These are phyloP conservation scores for Trichoderma sp. DNA, from an alignment of 2,329 filamentous ascomycete species.

Conservation along the genomic window DNA sequence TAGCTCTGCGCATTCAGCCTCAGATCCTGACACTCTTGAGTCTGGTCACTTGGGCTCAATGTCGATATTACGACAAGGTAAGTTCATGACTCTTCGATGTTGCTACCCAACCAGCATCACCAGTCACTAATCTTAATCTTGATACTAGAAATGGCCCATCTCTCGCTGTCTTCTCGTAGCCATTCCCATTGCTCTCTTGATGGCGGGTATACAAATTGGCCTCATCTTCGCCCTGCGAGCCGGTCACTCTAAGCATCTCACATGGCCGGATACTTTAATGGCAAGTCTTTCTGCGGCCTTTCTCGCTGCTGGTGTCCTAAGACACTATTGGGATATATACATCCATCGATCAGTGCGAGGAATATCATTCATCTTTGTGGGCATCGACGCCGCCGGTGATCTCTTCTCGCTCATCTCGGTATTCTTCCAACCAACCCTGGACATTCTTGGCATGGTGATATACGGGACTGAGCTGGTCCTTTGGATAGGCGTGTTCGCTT, in stretches of 20 bases:
- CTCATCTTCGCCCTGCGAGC: conserved; percentile 56
- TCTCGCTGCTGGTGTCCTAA: conserved; percentile 62
- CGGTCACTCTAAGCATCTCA: conserved; percentile 41
- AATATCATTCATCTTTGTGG: conserved; percentile 70
- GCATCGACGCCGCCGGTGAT: conserved; percentile 66
- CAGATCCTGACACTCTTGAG: conserved; percentile 44
- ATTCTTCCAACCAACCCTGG: conserved; percentile 56
- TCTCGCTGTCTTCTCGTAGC: conserved; percentile 47
- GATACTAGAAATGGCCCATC: conserved; percentile 49
- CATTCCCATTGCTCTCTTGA: conserved; percentile 48
- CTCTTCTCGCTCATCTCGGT: conserved; percentile 64
- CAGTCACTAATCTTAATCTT: not conserved
- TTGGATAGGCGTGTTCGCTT: conserved; percentile 66
- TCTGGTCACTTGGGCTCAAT: conserved; percentile 43
- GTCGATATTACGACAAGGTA: conserved; percentile 42
- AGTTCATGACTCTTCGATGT: conserved; percentile 18
- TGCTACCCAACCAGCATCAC: too few relatives aligned
- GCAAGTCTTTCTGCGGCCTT: conserved; percentile 61
- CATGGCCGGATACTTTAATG: conserved; percentile 66
- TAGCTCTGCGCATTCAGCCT: conserved; percentile 43
- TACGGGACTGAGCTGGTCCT: conserved; percentile 64
- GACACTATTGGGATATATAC: conserved; percentile 70
- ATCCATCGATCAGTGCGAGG: conserved; percentile 63
- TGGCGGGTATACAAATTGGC: conserved; percentile 58
- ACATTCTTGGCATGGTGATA: conserved; percentile 62